Percentiles rank a stretch among this genome's conserved stretches.
phyloP scores from a whole-genome alignment of 495 filamentous ascomycete genomes.

The Massariosphaeria phaeospora region DNA sequence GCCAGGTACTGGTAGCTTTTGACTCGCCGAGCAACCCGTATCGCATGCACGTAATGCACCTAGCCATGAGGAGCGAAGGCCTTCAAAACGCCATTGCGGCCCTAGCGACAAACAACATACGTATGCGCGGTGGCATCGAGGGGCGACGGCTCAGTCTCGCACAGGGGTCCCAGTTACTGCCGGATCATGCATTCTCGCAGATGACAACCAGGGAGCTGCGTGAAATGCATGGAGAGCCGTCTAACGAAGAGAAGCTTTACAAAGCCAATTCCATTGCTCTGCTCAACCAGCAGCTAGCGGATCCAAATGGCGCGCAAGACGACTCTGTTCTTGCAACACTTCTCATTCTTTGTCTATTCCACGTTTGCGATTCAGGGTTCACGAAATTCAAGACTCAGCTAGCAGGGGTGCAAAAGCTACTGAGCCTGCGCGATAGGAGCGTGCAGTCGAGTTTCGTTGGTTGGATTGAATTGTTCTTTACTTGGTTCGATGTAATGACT shows the following conservation, averaged over 20 bases:
- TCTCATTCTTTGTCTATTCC: constrained; percentile 82
- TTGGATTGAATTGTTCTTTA: constrained; percentile 96
- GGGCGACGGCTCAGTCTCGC: constrained; percentile 29
- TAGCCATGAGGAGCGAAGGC: constrained; percentile 73
- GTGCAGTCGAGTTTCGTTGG: constrained; percentile 61
- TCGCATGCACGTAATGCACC: constrained; percentile 71
- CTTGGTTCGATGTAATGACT: constrained; percentile 92
- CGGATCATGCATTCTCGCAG: constrained; percentile 27
- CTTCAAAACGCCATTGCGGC: constrained; percentile 90
- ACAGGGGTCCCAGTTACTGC: constrained; percentile 24
- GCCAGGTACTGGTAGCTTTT: constrained; percentile 84
- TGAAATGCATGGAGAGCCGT: constrained; percentile 34
- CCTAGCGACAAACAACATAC: constrained; percentile 76
- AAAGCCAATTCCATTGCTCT: constrained; percentile 74
- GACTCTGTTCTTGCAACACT: constrained; percentile 88
- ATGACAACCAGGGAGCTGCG: constrained; percentile 40
- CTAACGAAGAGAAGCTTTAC: constrained; percentile 74
- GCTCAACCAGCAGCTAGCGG: constrained; percentile 75
- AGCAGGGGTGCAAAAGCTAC: constrained; percentile 86
- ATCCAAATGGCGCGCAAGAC: constrained; percentile 65
- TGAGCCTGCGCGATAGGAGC: constrained; percentile 68
- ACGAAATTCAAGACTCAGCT: constrained; percentile 92
- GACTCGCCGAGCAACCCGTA: constrained; percentile 83
- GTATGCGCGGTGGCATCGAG: constrained; percentile 38
- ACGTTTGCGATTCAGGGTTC: constrained; percentile 87